Conservation (phyloP, 2,329 filamentous ascomycete species). For the Aureobasidium pullulans region DNA sequence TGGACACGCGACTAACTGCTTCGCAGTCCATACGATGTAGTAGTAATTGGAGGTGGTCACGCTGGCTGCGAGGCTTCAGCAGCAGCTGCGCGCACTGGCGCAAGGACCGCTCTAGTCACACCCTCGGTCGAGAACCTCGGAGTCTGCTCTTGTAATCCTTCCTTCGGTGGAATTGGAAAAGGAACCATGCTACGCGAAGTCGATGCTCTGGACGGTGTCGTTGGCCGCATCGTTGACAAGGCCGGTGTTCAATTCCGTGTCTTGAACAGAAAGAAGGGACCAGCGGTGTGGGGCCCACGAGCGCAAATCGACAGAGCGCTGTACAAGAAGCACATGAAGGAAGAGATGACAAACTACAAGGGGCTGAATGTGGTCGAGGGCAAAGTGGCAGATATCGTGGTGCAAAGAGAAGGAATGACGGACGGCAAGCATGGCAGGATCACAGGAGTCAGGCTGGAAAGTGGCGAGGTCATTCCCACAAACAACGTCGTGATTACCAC, state of each 20-base stretch:
- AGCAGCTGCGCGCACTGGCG: constrained; percentile 80
- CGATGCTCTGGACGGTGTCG: constrained; percentile 86
- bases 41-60: constrained; percentile 93
- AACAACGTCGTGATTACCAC: constrained; percentile 88
- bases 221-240: constrained; percentile 84
- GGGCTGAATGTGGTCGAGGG: constrained; percentile 76
- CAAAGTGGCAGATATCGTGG: constrained; percentile 86
- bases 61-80: constrained; percentile 90
- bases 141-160: constrained; percentile 93
- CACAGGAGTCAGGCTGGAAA: constrained; percentile 77
- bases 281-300: constrained; percentile 92
- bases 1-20: constrained; percentile 13
- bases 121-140: constrained; percentile 83
- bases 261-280: constrained; percentile 81
- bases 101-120: constrained; percentile 81
- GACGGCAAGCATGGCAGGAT: constrained; percentile 60
- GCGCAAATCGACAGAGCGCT: constrained; percentile 90
- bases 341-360: constrained; percentile 70
- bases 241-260: constrained; percentile 90
- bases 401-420: constrained; percentile 48
- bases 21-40: constrained; percentile 72
- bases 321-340: constrained; percentile 85
- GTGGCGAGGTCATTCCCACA: constrained; percentile 74
- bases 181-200: constrained; percentile 93
- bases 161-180: constrained; percentile 97